phyloP scores from a whole-genome alignment of 2,329 filamentous ascomycete species.

The Talaromyces albobiverticillius region DNA sequence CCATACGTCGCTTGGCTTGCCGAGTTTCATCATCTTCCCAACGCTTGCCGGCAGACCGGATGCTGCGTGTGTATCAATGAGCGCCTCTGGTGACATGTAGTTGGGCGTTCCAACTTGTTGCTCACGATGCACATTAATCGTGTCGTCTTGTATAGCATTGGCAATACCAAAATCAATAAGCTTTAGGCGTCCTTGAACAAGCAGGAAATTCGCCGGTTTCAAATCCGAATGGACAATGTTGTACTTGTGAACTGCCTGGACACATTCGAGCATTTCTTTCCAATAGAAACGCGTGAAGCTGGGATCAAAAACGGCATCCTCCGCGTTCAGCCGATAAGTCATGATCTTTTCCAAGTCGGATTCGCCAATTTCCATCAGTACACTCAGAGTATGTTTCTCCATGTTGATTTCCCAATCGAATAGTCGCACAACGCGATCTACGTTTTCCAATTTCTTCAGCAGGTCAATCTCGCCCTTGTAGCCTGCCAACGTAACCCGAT shows the following conservation, averaged over 20 bases:
- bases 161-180: slow-evolving; percentile 98
- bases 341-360: slow-evolving; percentile 87
- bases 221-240: slow-evolving; percentile 97
- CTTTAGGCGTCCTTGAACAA: slow-evolving; percentile 86
- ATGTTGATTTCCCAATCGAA: slow-evolving; percentile 93
- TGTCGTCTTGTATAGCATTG: slow-evolving; percentile 95
- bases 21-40: slow-evolving; percentile 84
- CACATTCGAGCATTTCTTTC: slow-evolving; percentile 98
- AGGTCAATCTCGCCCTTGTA: slow-evolving; percentile 96
- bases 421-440: slow-evolving; percentile 85
- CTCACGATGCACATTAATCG: slow-evolving; percentile 95
- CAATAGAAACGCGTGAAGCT: slow-evolving; percentile 96
- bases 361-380: slow-evolving; percentile 97
- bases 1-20: slow-evolving; percentile 96
- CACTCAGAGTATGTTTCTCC: slow-evolving; percentile 80
- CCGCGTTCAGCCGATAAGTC: slow-evolving; percentile 66
- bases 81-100: slow-evolving; percentile 95
- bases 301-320: slow-evolving; percentile 75
- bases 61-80: slow-evolving; percentile 78
- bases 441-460: slow-evolving; percentile 73
- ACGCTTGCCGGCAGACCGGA: slow-evolving; percentile 47
- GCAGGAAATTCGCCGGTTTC: slow-evolving; percentile 94
- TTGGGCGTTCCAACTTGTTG: slow-evolving; percentile 94
- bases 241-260: slow-evolving; percentile 80
- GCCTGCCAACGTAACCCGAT: slow-evolving; percentile 76